Base-by-base conservation (phyloP, 371 early-diverging fungal species). In the Amoeboradix gromovi region DNA sequence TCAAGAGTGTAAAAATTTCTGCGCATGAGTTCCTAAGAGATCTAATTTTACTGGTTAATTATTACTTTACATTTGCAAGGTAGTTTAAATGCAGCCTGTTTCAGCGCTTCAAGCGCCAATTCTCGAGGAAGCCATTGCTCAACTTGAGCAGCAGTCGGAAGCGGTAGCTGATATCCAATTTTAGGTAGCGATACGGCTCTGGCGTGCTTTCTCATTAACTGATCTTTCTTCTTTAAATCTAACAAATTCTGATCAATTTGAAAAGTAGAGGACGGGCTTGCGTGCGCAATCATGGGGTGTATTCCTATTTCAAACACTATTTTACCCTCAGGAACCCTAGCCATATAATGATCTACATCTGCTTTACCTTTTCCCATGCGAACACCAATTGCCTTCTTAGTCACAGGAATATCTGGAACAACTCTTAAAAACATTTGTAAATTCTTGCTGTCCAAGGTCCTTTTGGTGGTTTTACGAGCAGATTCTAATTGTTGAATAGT, bases 341-440 rank as follows among this genome's bases (percentile, higher is more conserved):
- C 86, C 0, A 88, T 91, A 85, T 84, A 93, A 77, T 86, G 90
- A 69, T 92, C 93, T 70, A 93, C 88, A 31, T 86, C 81, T 70
- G 93, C 94, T 76, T 94, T 94, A 72, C 94, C 94, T 78, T 92
- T 92, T 73, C 94, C 94, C 94, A 94, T 94, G 79, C 94, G 84
- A 31, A 85, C 83, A 79, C 91, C 94, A 31, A 86, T 86, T 29
- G 90, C 90, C 74, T 93, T 93, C 70, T 84, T 82, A 0, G 91
- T 85, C 28, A 92, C 92, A 1, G 94, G 94, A 29, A 92, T 83
- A 74, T 91, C 88, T 0, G 94, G 91, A 72, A 91, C 91, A 28
- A 87, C 87, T 31, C 91, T 81, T 77, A 90, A 81, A 84, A 87
- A 89, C 71, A 92, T 79, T 73, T 86, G 80, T 28, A 87, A 80